Percentiles rank a stretch among this genome's conserved stretches.
phyloP scores from a whole-genome alignment of 2,329 filamentous ascomycete species.

The Aspergillus bombycis region DNA sequence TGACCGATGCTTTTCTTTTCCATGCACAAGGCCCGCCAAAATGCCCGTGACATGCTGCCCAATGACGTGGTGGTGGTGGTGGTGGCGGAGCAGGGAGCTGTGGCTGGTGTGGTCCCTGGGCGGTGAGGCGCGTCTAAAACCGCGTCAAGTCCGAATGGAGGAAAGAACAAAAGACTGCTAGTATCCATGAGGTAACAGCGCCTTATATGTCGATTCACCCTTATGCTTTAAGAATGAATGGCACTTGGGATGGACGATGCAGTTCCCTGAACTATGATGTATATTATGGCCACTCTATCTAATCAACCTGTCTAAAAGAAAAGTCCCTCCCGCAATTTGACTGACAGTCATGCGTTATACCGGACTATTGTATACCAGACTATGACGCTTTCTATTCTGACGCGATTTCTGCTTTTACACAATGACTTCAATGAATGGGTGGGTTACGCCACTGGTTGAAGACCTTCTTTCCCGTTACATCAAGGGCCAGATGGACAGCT shows the following conservation, averaged over 20 bases:
- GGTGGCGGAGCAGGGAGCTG: constrained; percentile 24
- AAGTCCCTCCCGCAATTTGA: background rate
- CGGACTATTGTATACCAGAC: background rate
- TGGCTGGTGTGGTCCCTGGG: constrained; percentile 23
- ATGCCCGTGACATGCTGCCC: constrained; percentile 24
- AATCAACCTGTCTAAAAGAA: background rate
- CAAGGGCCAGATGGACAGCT: constrained; percentile 13
- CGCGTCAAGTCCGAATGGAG: background rate
- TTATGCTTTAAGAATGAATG: background rate
- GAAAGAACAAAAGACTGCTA: background rate
- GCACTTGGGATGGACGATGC: background rate
- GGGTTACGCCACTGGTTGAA: constrained; percentile 31
- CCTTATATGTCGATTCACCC: background rate
- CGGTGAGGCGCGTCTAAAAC: constrained; percentile 23
- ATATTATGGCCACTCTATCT: background rate
- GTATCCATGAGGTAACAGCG: background rate
- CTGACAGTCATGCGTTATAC: background rate
- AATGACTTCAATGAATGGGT: constrained; percentile 29
- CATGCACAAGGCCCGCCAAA: constrained; percentile 7
- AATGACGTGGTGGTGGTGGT: constrained; percentile 40
- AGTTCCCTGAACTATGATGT: constrained; percentile 3
- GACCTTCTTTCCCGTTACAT: constrained; percentile 26
- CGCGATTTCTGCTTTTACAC: constrained; percentile 17
- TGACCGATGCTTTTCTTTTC: constrained; percentile 1
- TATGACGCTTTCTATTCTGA: constrained; percentile 7